Percentiles rank a stretch among this genome's conserved stretches.
These are phyloP conservation scores for Lachancea cidri DNA, from an alignment of 805 yeast genomes.

Conservation along the genomic window DNA sequence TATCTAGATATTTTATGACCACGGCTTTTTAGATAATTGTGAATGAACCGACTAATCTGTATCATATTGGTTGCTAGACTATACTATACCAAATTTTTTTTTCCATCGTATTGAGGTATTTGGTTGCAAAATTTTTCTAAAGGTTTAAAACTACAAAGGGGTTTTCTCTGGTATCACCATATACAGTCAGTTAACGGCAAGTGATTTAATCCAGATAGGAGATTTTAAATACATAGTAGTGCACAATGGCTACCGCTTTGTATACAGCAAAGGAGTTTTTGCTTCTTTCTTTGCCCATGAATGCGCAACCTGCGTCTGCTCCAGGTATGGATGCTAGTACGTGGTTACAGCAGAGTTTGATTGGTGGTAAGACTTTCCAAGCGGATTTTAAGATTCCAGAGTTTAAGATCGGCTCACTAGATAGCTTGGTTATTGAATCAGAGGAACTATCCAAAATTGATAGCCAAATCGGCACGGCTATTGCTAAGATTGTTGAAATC, in stretches of 20 bases:
- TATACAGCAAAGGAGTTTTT: constrained; percentile 35
- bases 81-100: neutral
- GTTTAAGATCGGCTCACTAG: constrained; percentile 93
- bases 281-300: constrained; percentile 51
- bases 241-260: constrained; percentile 25
- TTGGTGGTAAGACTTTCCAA: constrained; percentile 56
- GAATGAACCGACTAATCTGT: no score
- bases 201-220: neutral
- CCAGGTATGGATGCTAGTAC: constrained; percentile 36
- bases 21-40: no score
- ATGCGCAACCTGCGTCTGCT: constrained; percentile 48
- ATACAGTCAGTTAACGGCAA: neutral
- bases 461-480: constrained; percentile 63
- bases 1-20: neutral
- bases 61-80: no score
- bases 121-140: neutral
- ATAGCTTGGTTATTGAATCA: constrained; percentile 81
- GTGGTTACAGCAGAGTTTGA: constrained; percentile 53
- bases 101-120: neutral
- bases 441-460: constrained; percentile 86
- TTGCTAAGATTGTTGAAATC: constrained; percentile 73
- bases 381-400: constrained; percentile 62
- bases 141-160: neutral
- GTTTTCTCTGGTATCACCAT: neutral
- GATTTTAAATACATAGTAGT: neutral